Evolutionary conservation across 148 eudicot species (phyloP).

Genomic region (Spergularia marina): DNA sequence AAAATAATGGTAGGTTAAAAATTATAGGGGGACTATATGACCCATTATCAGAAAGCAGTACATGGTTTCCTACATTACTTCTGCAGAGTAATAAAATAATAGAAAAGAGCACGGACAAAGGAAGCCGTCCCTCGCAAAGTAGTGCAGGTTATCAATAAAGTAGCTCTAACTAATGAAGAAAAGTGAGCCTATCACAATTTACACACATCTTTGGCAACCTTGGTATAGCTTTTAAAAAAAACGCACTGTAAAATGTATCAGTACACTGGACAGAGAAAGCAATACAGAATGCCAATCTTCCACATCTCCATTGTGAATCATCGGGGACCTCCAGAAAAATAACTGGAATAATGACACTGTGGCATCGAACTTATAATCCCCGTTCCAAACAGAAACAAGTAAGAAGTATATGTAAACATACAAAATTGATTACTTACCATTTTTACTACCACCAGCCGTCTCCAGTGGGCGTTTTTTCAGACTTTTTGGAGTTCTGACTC

Average conservation of each 20-base stretch:
- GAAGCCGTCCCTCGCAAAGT: not conserved
- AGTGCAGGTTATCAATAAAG: not conserved
- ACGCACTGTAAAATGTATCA: not conserved
- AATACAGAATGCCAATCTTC: not conserved
- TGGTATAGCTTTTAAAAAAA: too few species aligned
- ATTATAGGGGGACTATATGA: not conserved
- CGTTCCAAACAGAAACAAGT: conserved; percentile 12
- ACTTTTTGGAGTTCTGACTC: conserved; percentile 25
- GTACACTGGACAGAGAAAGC: not conserved
- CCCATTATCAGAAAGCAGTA: not conserved
- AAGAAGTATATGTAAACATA: conserved; percentile 3
- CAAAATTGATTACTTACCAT: conserved; percentile 21
- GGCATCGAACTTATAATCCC: not conserved
- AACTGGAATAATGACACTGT: not conserved
- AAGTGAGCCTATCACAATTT: not conserved
- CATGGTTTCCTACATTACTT: not conserved
- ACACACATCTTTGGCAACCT: not conserved
- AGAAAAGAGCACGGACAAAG: not conserved
- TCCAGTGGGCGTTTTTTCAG: conserved; percentile 24
- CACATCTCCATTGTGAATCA: not conserved
- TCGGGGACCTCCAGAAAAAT: not conserved
- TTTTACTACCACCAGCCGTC: conserved; percentile 1
- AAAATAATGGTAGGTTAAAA: not conserved
- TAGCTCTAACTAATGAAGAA: not conserved
- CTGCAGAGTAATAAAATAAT: not conserved